Conservation (phyloP, 129 eudicot species). For the Calendula officinalis region DNA sequence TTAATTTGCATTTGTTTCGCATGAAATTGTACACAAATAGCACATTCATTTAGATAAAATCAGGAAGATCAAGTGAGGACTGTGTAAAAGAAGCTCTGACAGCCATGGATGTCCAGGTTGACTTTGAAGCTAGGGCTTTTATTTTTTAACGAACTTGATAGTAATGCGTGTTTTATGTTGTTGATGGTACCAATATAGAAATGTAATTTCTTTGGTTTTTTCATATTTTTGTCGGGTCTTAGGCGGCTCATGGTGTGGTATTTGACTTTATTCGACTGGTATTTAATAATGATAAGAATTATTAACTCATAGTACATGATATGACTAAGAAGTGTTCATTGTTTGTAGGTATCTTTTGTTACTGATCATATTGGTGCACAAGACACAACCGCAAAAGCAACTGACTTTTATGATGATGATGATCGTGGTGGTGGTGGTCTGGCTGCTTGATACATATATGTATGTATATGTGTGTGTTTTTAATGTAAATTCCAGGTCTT, state of each 20-base stretch:
- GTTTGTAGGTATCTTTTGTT: slow-evolving; percentile 83
- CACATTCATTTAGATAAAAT: too few species aligned
- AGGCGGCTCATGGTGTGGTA: slow-evolving; percentile 87
- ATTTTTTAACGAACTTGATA: background rate
- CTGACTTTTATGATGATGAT: slow-evolving; percentile 99
- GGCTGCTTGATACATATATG: slow-evolving; percentile 4
- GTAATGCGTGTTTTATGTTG: background rate
- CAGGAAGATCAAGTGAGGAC: too few species aligned
- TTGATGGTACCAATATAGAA: slow-evolving; percentile 58
- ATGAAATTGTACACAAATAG: too few species aligned
- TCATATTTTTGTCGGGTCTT: slow-evolving; percentile 58
- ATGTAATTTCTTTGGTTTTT: slow-evolving; percentile 64
- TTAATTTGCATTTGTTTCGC: too few species aligned
- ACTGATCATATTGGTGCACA: slow-evolving; percentile 84
- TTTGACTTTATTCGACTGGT: slow-evolving; percentile 79
- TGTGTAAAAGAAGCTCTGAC: too few species aligned
- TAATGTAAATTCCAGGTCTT: background rate
- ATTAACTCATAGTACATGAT: background rate
- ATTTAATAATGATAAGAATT: slow-evolving; percentile 14
- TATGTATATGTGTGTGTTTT: background rate
- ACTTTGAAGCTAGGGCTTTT: too few species aligned
- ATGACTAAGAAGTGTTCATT: slow-evolving; percentile 10
- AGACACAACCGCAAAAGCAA: slow-evolving; percentile 89
- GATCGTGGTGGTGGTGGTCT: slow-evolving; percentile 95
- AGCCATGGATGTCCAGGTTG: too few species aligned